Percentiles rank a stretch among this genome's conserved stretches.
Conservation (phyloP, 805 yeast genomes). For the Saccharomycopsis microspora region DNA sequence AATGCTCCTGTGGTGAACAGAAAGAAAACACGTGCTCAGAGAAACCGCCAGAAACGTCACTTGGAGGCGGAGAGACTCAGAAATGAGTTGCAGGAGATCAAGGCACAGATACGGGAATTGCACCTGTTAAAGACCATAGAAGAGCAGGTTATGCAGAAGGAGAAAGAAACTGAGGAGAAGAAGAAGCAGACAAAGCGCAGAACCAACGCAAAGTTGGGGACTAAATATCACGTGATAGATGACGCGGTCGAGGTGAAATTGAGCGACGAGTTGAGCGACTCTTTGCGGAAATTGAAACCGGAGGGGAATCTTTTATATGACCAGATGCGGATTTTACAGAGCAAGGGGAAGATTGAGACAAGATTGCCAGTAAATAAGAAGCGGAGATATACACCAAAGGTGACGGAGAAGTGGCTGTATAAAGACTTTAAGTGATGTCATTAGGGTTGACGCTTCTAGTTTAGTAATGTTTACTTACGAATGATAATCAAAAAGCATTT, state of each 20-base stretch:
- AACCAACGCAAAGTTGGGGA: slow-evolving; percentile 30
- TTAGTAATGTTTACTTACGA: too few relatives aligned
- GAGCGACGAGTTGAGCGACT: slow-evolving; percentile 78
- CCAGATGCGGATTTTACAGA: slow-evolving; percentile 70
- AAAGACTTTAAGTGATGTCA: slow-evolving; percentile 62
- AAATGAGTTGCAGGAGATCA: slow-evolving; percentile 37
- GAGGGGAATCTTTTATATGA: slow-evolving; percentile 85
- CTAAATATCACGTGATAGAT: slow-evolving; percentile 35
- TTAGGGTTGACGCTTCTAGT: not conserved
- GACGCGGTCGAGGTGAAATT: slow-evolving; percentile 63
- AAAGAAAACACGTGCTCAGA: slow-evolving; percentile 66
- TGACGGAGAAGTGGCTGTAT: slow-evolving; percentile 88
- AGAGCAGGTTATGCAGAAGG: slow-evolving; percentile 19
- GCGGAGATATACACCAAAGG: slow-evolving; percentile 58
- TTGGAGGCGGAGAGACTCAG: slow-evolving; percentile 48
- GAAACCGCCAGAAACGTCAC: slow-evolving; percentile 60
- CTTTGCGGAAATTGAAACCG: slow-evolving; percentile 73
- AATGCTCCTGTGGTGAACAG: slow-evolving; percentile 59
- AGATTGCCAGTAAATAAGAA: slow-evolving; percentile 58
- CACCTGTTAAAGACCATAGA: slow-evolving; percentile 31
- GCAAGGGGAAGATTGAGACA: slow-evolving; percentile 78
- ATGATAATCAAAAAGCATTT: too few relatives aligned
- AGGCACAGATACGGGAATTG: slow-evolving; percentile 49
- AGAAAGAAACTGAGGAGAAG: slow-evolving; percentile 16
- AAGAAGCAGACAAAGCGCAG: slow-evolving; percentile 19